Conservation (phyloP, 768 basidiomycete species). For the Leucogyrophana mollusca region DNA sequence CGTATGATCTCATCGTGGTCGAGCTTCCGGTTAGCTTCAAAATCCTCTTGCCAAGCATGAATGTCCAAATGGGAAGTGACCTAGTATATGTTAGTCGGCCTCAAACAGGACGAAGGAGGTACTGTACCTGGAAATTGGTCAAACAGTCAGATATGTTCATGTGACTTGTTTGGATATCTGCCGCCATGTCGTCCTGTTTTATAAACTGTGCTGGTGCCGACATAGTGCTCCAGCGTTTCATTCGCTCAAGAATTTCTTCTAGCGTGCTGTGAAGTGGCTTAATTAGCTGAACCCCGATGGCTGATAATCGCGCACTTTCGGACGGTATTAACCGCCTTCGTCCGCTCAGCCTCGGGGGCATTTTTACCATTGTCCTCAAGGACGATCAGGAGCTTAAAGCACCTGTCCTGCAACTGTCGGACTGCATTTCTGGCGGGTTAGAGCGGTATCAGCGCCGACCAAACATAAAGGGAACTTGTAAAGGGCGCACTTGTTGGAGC, state of each 20-base stretch:
- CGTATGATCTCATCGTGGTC: conserved; percentile 45
- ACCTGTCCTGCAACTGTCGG: conserved; percentile 45
- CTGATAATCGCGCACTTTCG: conserved; percentile 25
- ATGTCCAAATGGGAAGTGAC: conserved; percentile 45
- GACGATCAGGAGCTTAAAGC: conserved; percentile 39
- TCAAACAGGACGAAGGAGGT: conserved; percentile 7
- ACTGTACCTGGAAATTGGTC: conserved; percentile 43
- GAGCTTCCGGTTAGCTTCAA: conserved; percentile 33
- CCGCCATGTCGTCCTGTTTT: conserved; percentile 42
- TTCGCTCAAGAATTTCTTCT: conserved; percentile 33
- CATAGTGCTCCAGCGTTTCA: conserved; percentile 45
- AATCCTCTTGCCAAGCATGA: conserved; percentile 47
- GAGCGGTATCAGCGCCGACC: too few species aligned
- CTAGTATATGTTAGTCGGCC: conserved; percentile 22
- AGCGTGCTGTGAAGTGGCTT: conserved; percentile 25
- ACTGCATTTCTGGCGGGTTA: conserved; percentile 37
- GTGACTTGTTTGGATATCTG: conserved; percentile 47
- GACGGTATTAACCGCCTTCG: conserved; percentile 30
- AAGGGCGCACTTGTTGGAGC: conserved; percentile 42
- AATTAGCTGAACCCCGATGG: not conserved
- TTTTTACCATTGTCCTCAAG: conserved; percentile 33
- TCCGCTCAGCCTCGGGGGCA: conserved; percentile 27
- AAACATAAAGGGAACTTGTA: too few species aligned
- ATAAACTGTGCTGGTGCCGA: conserved; percentile 41
- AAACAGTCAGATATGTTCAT: conserved; percentile 44